Conservation (phyloP, 2,329 filamentous ascomycete species). For the Diplocarpon mali region DNA sequence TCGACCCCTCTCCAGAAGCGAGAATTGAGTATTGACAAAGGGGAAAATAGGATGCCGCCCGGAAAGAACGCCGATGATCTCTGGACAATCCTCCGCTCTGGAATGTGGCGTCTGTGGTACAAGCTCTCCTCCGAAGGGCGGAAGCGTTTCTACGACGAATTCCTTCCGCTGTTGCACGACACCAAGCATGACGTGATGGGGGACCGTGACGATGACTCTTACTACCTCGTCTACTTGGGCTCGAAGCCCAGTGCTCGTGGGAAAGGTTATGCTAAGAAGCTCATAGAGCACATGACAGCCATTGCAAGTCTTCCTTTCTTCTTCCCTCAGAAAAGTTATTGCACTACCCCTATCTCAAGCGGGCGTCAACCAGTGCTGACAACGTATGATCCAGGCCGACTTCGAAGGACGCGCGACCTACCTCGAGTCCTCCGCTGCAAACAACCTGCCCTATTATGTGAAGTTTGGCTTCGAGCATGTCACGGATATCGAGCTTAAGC, state of each 20-base stretch:
- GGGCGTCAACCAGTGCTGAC: background rate
- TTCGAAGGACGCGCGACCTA: constrained; percentile 57
- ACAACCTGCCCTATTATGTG: constrained; percentile 61
- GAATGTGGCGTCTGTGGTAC: constrained; percentile 68
- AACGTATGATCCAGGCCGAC: constrained; percentile 41
- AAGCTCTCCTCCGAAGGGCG: constrained; percentile 62
- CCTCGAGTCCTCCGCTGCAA: constrained; percentile 62
- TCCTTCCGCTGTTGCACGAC: constrained; percentile 62
- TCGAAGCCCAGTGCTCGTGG: constrained; percentile 60
- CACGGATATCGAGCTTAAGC: constrained; percentile 50
- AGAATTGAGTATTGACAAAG: background rate
- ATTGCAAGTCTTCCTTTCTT: background rate
- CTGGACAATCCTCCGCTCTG: constrained; percentile 60
- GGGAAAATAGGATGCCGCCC: constrained; percentile 56
- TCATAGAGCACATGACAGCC: constrained; percentile 58
- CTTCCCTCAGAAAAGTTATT: background rate
- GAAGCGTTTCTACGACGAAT: constrained; percentile 65
- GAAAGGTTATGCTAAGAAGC: constrained; percentile 60
- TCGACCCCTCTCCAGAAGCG: background rate
- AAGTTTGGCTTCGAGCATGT: constrained; percentile 63
- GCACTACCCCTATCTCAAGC: too few species aligned
- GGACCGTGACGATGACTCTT: constrained; percentile 53
- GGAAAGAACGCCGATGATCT: constrained; percentile 63
- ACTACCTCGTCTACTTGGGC: constrained; percentile 77
- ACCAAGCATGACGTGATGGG: constrained; percentile 62